Base-by-base conservation (phyloP, 139 green algal genomes). In the Chlorella sp. region DNA sequence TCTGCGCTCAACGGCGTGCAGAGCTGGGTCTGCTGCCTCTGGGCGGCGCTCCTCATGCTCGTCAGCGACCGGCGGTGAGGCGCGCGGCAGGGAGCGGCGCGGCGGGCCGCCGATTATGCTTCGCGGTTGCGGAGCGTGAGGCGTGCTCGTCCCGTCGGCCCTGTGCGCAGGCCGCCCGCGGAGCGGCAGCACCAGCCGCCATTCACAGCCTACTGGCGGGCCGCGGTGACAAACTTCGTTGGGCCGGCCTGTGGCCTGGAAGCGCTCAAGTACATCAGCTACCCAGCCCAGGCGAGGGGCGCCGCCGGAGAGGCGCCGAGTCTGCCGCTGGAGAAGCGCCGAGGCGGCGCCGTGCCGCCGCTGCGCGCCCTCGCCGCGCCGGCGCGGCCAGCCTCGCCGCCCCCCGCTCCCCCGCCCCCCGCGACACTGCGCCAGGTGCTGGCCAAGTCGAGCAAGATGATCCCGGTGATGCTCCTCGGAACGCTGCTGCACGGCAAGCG, bases 361-460 rank as follows among this genome's bases (percentile, higher is more conserved):
- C n/a, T n/a, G n/a, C n/a, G n/a, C n/a, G n/a, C n/a, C n/a, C n/a
- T n/a, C n/a, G n/a, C n/a, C n/a, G n/a, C n/a, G n/a, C n/a, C n/a
- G n/a, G n/a, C n/a, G n/a, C n/a, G n/a, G n/a, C n/a, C n/a, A n/a
- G n/a, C n/a, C n/a, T n/a, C n/a, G n/a, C n/a, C n/a, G n/a, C n/a
- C n/a, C n/a, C n/a, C n/a, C n/a, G n/a, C n/a, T n/a, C n/a, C n/a
- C n/a, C n/a, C n/a, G n/a, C n/a, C n/a, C n/a, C n/a, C n/a, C n/a
- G n/a, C n/a, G n/a, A n/a, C n/a, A n/a, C n/a, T n/a, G n/a, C n/a
- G n/a, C 63, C 92, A 97, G 87, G 95, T 98, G 65, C 86, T 98
- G n/a, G 92, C 90, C 56, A 99, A 99, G 87, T 97, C 91, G 23
- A 97, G 90, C 80, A 99, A 99, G 84, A 95, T 98, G 93, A 93